A percentile compares a stretch with the other conserved stretches of the same genome.
Evolutionary conservation across 345 rosid genomes (phyloP).

Genomic region (Eucalyptus sideroxylon): DNA sequence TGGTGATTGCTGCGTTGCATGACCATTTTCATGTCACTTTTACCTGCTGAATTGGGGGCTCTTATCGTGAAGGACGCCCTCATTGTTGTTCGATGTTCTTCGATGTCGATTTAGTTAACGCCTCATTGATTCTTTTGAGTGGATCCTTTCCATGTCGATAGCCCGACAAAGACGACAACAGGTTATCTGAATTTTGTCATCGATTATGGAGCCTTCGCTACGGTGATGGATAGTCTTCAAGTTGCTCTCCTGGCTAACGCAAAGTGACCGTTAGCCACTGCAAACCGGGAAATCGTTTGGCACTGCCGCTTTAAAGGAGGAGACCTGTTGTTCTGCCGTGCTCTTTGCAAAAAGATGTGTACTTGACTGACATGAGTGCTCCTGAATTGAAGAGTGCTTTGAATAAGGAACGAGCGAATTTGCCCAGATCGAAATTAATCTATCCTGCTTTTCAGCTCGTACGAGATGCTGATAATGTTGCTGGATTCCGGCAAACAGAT

Average conservation of each 20-base stretch:
- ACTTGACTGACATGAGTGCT: neutral
- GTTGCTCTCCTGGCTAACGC: neutral
- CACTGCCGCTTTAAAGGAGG: neutral
- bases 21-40: neutral
- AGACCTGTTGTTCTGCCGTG: neutral
- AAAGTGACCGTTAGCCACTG: too few relatives aligned
- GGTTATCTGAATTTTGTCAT: neutral
- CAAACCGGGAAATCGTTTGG: neutral
- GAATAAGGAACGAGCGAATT: neutral
- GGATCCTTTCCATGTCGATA: rapidly evolving
- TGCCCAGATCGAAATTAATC: neutral
- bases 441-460: neutral
- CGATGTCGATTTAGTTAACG: neutral
- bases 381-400: neutral
- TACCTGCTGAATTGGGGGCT: neutral
- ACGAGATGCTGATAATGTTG: neutral
- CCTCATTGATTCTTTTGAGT: neutral
- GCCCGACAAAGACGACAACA: neutral
- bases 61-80: neutral
- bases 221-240: neutral
- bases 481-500: neutral
- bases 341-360: neutral
- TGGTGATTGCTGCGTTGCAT: constrained; percentile 20
- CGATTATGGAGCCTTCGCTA: rapidly evolving
- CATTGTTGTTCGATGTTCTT: neutral